Conservation (phyloP, 345 rosid species). For the Murraya paniculata region DNA sequence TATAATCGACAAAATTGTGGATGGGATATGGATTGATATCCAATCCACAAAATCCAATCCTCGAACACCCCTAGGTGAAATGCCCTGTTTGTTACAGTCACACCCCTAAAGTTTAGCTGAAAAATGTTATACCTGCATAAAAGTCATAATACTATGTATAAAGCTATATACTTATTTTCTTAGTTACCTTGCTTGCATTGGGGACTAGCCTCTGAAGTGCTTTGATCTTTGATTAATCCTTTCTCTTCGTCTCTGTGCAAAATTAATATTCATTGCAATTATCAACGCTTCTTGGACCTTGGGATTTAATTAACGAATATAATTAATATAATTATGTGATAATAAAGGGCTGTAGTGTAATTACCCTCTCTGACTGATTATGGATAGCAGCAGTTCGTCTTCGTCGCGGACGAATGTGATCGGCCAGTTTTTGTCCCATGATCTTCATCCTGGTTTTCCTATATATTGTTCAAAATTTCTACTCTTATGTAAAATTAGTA, state of each 20-base stretch:
- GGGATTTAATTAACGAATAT: background rate
- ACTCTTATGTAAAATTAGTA: background rate
- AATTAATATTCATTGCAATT: background rate
- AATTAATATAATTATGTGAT: background rate
- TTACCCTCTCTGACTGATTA: slow-evolving; percentile 63
- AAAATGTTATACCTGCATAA: too few relatives aligned
- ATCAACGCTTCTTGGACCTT: background rate
- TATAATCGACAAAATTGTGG: too few relatives aligned
- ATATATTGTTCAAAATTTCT: slow-evolving; percentile 5
- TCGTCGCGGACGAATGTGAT: slow-evolving; percentile 37
- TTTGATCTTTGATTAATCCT: slow-evolving; percentile 74
- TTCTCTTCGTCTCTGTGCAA: slow-evolving; percentile 54
- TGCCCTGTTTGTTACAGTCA: too few relatives aligned
- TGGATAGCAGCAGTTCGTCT: slow-evolving; percentile 49
- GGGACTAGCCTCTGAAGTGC: slow-evolving; percentile 75
- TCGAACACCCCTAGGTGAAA: too few relatives aligned
- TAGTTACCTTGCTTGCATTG: slow-evolving; percentile 54
- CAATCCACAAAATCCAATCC: too few relatives aligned
- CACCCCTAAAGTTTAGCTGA: background rate
- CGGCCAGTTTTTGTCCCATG: slow-evolving; percentile 35
- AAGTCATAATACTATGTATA: background rate
- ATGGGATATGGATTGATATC: too few relatives aligned
- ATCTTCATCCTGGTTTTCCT: slow-evolving; percentile 52
- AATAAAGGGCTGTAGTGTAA: background rate
- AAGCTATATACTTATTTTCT: background rate